Conservation (phyloP, 1,284 basidiomycete species). For the Malassezia nana region DNA sequence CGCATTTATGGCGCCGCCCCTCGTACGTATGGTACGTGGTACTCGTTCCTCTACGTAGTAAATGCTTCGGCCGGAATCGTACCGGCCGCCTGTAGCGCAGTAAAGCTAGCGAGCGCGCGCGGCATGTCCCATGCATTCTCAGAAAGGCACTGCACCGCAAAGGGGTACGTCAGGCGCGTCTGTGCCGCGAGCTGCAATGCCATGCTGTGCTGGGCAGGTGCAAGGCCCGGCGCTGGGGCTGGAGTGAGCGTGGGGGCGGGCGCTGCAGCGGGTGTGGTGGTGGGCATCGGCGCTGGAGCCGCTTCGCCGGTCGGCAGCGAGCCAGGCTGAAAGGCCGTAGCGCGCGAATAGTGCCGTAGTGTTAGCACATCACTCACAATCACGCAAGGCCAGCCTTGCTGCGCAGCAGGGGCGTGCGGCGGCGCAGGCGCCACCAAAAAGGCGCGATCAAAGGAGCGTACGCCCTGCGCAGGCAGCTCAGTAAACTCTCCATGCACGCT, state of each 20-base stretch:
- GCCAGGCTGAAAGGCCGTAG: slow-evolving; percentile 56
- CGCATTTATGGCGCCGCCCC: too few species aligned
- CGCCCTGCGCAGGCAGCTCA: slow-evolving; percentile 59
- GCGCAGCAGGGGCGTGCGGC: slow-evolving; percentile 68
- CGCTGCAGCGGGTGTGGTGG: neutral
- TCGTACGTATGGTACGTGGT: too few species aligned
- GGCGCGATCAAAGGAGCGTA: slow-evolving; percentile 84
- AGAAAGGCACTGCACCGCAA: slow-evolving; percentile 48
- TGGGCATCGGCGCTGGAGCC: neutral
- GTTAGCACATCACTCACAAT: slow-evolving; percentile 81
- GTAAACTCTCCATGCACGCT: slow-evolving; percentile 82
- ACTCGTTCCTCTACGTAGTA: slow-evolving; percentile 2
- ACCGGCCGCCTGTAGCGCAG: slow-evolving; percentile 19
- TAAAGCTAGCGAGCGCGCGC: slow-evolving; percentile 43
- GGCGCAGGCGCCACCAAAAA: slow-evolving; percentile 75
- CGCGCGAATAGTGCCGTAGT: slow-evolving; percentile 70
- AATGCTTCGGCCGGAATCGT: slow-evolving; percentile 33
- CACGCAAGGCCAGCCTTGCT: slow-evolving; percentile 75
- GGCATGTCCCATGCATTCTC: slow-evolving; percentile 48
- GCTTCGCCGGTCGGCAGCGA: slow-evolving; percentile 31
- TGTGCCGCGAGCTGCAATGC: slow-evolving; percentile 43
- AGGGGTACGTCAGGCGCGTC: slow-evolving; percentile 47
- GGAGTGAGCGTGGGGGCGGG: slow-evolving; percentile 6
- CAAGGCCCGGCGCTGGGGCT: slow-evolving; percentile 12
- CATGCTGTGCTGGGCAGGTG: slow-evolving; percentile 46